Evolutionary conservation across 768 basidiomycete species (phyloP), one percentile per base, ranked within the genome.

Genomic region (Phaeotremella fagi): DNA sequence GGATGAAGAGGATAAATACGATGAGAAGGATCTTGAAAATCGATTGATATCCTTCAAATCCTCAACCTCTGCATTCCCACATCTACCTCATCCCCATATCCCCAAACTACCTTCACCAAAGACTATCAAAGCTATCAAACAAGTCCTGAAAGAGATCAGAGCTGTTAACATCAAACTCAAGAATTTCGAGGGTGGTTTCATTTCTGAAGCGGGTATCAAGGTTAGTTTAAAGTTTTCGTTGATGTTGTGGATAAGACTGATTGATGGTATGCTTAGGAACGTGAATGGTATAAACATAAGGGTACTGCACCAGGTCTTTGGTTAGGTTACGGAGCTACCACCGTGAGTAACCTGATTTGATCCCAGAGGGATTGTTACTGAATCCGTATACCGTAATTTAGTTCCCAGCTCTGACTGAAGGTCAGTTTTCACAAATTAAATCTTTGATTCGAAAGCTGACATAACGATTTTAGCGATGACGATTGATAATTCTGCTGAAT

Each of bases 231-330:
- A 49, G 4, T 59, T 59, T 49, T 18, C 20, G 12, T 41, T 14
- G 11, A 12, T 6, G 20, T 41, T 20, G 38, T 41, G n/a, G 33
- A n/a, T n/a, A 9, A 9, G 33, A 9, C 38, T 12, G 18, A 41
- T 6, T 51, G 49, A 24, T 42, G 51, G 0, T 16, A 33, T 16
- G 7, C 31, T 16, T 37, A 64, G 57, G 70, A 70, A 16, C 55
- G 75, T 36, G 70, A 72, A 50, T 75, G 75, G 75, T 75, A 74
- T 55, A 61, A 63, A 43, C 75, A 75, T 51, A 70, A 70, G 29
- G 70, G 67, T 6, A 66, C 63, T 22, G 75, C 75, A 14, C 75
- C 75, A 0, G 74, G 74, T 33, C 45, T 52, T 20, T 75, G 73
- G 73, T 57, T 73, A 1, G 74, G 64, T n/a, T 70, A 72, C 48